A percentile compares a stretch with the other conserved stretches of the same genome.
phyloP scores from a whole-genome alignment of 305 asterid species.

The Solanum hybrid region DNA sequence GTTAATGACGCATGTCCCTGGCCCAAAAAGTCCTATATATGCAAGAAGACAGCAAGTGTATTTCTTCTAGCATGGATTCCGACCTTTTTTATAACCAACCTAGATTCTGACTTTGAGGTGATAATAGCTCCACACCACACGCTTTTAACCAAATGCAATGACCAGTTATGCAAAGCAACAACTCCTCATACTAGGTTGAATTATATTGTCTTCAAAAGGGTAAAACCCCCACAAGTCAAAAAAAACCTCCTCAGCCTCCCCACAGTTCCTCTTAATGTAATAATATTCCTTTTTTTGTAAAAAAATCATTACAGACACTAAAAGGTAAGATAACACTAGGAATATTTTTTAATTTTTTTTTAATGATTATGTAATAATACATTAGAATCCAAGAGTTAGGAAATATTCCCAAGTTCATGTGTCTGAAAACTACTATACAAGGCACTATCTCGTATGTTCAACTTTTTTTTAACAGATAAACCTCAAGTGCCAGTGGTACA shows the following conservation, averaged over 20 bases:
- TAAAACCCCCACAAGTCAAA: not conserved
- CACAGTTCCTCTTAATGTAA: not conserved
- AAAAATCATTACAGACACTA: not conserved
- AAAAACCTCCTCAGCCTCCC: not conserved
- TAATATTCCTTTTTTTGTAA: not conserved
- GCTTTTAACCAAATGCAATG: not conserved
- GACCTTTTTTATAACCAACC: not conserved
- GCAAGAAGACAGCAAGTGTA: not conserved
- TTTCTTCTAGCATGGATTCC: not conserved
- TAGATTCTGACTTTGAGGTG: not conserved
- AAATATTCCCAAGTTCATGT: not conserved
- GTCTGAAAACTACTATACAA: not conserved
- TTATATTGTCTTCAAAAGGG: not conserved
- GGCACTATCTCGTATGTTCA: not conserved
- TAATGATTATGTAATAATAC: not conserved
- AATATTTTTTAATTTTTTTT: not conserved
- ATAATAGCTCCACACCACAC: not conserved
- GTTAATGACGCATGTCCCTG: not conserved
- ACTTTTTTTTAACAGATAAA: not conserved
- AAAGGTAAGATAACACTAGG: not conserved
- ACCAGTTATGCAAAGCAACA: not conserved
- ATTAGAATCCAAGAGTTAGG: not conserved
- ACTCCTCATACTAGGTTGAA: not conserved
- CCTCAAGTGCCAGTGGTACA: not conserved
- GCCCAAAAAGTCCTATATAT: not conserved